Evolutionary conservation across 129 eudicot species (phyloP).

Genomic region (Ambrosia artemisiifolia): DNA sequence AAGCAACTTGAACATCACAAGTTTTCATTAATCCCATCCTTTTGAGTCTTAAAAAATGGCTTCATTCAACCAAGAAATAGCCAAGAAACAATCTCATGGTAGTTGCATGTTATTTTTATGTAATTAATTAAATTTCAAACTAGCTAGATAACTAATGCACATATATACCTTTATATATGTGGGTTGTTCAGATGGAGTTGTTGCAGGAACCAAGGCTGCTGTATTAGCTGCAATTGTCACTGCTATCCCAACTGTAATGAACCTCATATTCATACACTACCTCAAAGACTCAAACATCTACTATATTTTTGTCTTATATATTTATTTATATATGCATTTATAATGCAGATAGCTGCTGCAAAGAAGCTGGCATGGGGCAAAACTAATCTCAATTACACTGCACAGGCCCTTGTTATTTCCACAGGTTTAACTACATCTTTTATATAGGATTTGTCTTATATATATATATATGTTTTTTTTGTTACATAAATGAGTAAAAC

Average conservation of each 20-base stretch:
- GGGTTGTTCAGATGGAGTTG: constrained; percentile 64
- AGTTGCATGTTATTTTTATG: constrained; percentile 11
- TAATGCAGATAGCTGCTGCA: constrained; percentile 64
- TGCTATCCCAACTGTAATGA: constrained; percentile 74
- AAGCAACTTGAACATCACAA: neutral
- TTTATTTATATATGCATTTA: neutral
- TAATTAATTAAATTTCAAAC: neutral
- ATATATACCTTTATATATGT: neutral
- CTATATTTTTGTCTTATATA: neutral
- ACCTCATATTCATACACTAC: neutral
- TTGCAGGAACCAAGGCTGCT: constrained; percentile 97
- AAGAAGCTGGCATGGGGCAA: constrained; percentile 86
- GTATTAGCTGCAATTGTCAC: constrained; percentile 67
- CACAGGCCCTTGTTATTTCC: constrained; percentile 88
- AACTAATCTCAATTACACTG: constrained; percentile 77
- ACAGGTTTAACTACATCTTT: constrained; percentile 51
- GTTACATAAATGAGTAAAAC: neutral
- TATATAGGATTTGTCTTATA: neutral
- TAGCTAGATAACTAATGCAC: neutral
- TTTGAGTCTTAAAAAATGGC: constrained; percentile 25
- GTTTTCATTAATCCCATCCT: neutral
- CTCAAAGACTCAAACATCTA: neutral
- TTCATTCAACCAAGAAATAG: constrained; percentile 67
- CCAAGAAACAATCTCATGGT: constrained; percentile 84
- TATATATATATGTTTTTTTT: neutral